Evolutionary conservation across 805 yeast genomes (phyloP), one percentile per base, ranked within the genome.

Genomic region (Barnettozyma wickerhamii): DNA sequence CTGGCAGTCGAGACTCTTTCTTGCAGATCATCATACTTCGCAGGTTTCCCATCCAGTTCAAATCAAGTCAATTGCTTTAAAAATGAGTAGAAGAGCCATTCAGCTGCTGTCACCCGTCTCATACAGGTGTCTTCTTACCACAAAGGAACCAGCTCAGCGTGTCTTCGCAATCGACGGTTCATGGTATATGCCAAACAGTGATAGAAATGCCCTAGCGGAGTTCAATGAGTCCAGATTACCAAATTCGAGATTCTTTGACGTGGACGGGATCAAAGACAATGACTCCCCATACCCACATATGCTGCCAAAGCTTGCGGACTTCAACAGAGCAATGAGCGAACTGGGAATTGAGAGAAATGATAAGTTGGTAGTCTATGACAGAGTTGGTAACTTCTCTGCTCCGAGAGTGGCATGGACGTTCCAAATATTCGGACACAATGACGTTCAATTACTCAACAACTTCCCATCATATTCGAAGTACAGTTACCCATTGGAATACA

Each of bases 331-430:
- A 1, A 68, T 81, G 51, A 62, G 73, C 10, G 55, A 71, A 13
- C 60, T 87, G 43, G 93, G 93, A 1, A 55, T 86, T 21, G 48
- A 55, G 4, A 64, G 64, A 19, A 63, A 67, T 37, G 93, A 90
- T 49, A 64, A 68, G 12, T 57, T 93, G 30, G 82, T 93, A 10
- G 77, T 93, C 10, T 93, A 93, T 60, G 99, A 93, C 62, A 79
- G 80, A 49, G 72, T 74, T 36, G 95, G 95, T 2, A 80, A 84
- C 47, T 88, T 91, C 60, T 81, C 95, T 31, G 79, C 90, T 2
- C 96, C 97, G 29, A 73, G 99, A 50, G 95, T 85, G 14, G 90
- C 89, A 0, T 93, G 97, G 96, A 87, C 90, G 51, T 73, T 93
- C 53, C 72, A 79, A 28, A 67, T 84, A 1, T 87, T 84, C 59